Conservation (phyloP, 2,329 filamentous ascomycete genomes). For the Didymella exigua region DNA sequence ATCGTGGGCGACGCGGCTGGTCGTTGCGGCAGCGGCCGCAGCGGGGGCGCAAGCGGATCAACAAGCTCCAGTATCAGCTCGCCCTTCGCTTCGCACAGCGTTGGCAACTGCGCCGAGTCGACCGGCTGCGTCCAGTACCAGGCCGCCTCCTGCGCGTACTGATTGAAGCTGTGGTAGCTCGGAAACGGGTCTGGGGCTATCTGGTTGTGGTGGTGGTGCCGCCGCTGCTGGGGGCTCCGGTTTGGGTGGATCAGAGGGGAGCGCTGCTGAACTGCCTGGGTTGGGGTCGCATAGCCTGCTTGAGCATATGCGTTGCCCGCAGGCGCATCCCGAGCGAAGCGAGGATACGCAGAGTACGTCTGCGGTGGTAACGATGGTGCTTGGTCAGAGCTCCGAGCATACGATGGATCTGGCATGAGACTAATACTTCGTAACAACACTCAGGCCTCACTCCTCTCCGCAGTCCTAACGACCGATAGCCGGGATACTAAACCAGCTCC, state of each 20-base stretch:
- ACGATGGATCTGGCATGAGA: conserved; percentile 38
- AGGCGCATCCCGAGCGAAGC: conserved; percentile 18
- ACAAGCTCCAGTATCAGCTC: conserved; percentile 49
- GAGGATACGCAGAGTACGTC: too few relatives aligned
- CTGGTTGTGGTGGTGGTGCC: too few relatives aligned
- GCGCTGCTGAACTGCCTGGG: conserved; percentile 25
- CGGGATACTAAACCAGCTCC: conserved; percentile 1
- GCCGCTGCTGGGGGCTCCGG: conserved; percentile 26
- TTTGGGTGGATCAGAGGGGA: conserved; percentile 26
- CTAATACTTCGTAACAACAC: conserved; percentile 14
- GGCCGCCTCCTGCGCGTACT: conserved; percentile 31
- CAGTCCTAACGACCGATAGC: conserved; percentile 23
- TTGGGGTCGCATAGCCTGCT: conserved; percentile 21
- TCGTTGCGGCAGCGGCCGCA: conserved; percentile 29
- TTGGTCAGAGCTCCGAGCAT: conserved; percentile 44
- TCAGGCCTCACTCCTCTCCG: conserved; percentile 2
- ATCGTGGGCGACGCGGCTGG: conserved; percentile 36
- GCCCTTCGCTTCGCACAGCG: conserved; percentile 54
- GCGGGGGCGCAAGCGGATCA: conserved; percentile 34
- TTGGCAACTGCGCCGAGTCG: conserved; percentile 41
- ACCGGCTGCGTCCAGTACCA: conserved; percentile 50
- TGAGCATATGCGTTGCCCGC: conserved; percentile 31
- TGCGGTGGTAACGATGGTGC: conserved; percentile 27
- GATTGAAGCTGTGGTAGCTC: conserved; percentile 28
- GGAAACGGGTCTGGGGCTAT: conserved; percentile 18